Conservation (phyloP, 2,329 filamentous ascomycete genomes). For the Moelleriella libera region DNA sequence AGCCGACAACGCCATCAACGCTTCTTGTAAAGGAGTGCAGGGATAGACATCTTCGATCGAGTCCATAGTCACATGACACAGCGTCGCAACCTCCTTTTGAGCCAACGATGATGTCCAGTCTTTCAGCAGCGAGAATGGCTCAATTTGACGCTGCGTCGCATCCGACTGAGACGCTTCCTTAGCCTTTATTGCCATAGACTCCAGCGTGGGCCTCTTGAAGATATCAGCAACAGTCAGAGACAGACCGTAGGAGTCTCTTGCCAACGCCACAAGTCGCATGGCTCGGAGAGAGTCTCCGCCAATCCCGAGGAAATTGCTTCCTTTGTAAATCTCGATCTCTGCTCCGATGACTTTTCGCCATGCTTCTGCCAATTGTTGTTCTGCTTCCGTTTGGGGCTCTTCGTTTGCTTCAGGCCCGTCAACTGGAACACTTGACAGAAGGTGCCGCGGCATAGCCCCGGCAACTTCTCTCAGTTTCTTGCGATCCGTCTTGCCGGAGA, state of each 20-base stretch:
- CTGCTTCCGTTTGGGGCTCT: neutral
- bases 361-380: neutral
- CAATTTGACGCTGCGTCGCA: neutral
- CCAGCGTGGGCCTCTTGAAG: neutral
- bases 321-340: no score
- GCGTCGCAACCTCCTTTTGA: neutral
- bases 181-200: no score
- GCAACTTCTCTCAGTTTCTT: neutral
- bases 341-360: no score
- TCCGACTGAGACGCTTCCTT: neutral
- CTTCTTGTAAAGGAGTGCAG: conserved; percentile 1
- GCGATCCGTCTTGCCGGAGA: conserved; percentile 1
- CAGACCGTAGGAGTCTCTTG: neutral
- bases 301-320: neutral
- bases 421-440: no score
- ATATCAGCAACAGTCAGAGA: neutral
- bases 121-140: no score
- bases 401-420: neutral
- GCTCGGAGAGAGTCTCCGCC: neutral
- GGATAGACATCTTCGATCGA: conserved; percentile 1
- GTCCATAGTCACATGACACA: neutral
- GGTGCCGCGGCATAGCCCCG: no score
- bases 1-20: conserved; percentile 21
- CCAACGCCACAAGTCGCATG: neutral
- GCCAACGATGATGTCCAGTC: no score